Percentiles rank a stretch among this genome's conserved stretches.
Conservation (phyloP, 1,284 basidiomycete genomes). For the Vanrija humicola region DNA sequence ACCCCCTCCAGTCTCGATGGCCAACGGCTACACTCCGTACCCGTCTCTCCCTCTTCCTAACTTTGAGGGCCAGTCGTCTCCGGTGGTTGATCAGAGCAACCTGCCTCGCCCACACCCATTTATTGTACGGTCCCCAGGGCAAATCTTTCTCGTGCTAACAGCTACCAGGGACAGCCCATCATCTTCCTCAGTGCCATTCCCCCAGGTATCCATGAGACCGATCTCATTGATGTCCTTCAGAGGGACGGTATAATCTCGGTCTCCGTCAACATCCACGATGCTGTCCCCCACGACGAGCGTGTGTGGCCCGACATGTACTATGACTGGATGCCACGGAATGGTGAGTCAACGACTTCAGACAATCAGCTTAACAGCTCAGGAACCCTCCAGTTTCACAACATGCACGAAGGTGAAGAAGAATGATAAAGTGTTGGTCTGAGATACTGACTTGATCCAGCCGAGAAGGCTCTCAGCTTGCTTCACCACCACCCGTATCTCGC, state of each 20-base stretch:
- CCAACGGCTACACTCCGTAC: too few species aligned
- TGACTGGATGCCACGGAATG: conserved; percentile 37
- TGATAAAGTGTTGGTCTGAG: background rate
- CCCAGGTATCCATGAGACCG: conserved; percentile 16
- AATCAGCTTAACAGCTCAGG: background rate
- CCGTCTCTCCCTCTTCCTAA: too few species aligned
- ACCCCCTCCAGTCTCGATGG: too few species aligned
- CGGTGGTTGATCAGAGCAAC: background rate
- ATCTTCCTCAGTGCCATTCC: conserved; percentile 34
- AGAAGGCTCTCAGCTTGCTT: conserved; percentile 78
- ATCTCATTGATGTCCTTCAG: conserved; percentile 22
- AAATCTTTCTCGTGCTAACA: too few species aligned
- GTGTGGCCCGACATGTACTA: conserved; percentile 35
- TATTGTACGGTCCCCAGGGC: conserved; percentile 2
- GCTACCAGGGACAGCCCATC: conserved; percentile 2
- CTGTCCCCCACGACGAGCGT: conserved; percentile 20
- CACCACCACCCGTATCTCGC: conserved; percentile 64
- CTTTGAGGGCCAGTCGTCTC: too few species aligned
- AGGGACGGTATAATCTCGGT: conserved; percentile 22
- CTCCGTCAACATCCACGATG: conserved; percentile 19
- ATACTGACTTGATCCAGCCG: conserved; percentile 55
- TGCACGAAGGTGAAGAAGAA: conserved; percentile 17
- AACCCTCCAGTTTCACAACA: conserved; percentile 21
- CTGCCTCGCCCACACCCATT: conserved; percentile 14
- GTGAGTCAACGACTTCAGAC: conserved; percentile 9